Evolutionary conservation across 2,329 filamentous ascomycete species (phyloP), one percentile per base, ranked within the genome.

Genomic region (Cordyceps javanica): DNA sequence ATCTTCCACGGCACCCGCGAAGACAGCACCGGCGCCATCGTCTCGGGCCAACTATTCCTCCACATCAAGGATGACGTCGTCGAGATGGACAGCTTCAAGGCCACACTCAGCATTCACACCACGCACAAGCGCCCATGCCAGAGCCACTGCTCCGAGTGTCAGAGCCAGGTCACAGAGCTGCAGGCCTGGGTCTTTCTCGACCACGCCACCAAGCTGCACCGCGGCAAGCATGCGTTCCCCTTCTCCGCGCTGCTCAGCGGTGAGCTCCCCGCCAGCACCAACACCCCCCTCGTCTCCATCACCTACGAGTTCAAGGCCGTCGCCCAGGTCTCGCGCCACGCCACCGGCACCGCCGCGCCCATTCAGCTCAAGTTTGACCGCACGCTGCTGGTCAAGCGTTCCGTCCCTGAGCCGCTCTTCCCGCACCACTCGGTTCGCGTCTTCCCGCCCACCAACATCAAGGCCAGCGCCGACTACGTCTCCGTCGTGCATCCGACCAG

Each of bases 381-480:
- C 66, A 81, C 82, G 10, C 77, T 97, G 45, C 79, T 86, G 57
- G 82, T 97, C 64, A 87, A 87, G 75, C 89, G 93, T 61, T 89
- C 91, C 34, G 83, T 97, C 26, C 80, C 75, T 8, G 74, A 88
- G 55, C 84, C 90, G 3, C 89, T 91, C 50, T 80, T 82, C 55
- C 91, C 95, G 60, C 93, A 95, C 73, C 87, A 92, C 73, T 95
- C 90, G 16, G 86, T 96, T 61, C 90, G 93, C 67, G 89, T 97
- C 68, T 99, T 99, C 74, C 94, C 93, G 49, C 93, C 94, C 0
- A 99, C 94, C 64, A 94, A 96, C 74, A 87, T 99, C 67, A 92
- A 90, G 63, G 89, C 91, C 59, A 87, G 86, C 67, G 88, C 94
- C 61, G 86, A 90, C 66, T 87, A 96, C 62, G 88, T 88, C 48